Evolutionary conservation across 768 basidiomycete species (phyloP), one percentile per base, ranked within the genome.

Genomic region (Pleurotus cornucopiae): DNA sequence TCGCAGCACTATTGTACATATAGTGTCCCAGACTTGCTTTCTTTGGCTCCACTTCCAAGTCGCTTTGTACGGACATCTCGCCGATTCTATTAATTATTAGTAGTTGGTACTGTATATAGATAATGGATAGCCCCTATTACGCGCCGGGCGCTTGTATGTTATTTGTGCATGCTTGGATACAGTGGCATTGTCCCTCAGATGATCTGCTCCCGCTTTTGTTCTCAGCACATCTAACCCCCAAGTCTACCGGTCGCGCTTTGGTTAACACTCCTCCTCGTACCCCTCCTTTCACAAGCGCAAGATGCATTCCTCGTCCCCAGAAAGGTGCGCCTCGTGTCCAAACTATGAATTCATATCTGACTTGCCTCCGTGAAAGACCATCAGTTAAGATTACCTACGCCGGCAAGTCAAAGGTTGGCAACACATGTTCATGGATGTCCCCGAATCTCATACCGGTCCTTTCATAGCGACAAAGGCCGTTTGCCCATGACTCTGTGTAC

Each of bases 141-240:
- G 30, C 30, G 30, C 30, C 30, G 23, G 23, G 23, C 23, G 7
- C 30, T 34, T 34, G 2, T 2, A 7, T 34, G 30, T 44, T 44
- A n/a, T 16, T 44, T 44, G 41, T 44, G 41, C 30, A 11, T 34
- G 30, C 11, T 34, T 34, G 30, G 30, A 34, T 34, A 9, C 6
- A 34, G 30, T 11, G 30, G 30, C 30, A 34, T 34, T 9, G 30
- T 34, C 30, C 9, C 30, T 11, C 26, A 43, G 14, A n/a, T 40
- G 18, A 52, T 52, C 23, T 52, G 49, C 37, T 52, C 49, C 49
- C 51, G 51, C 51, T 53, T 53, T 53, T 53, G 39, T 53, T 21
- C 48, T 30, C 30, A 51, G 25, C 23, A 18, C 23, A 38, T 18
- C 18, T 38, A 38, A 16, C 1, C 5, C 48, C 48, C n/a, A 16